Evolutionary conservation across 768 basidiomycete genomes (phyloP), one percentile per base, ranked within the genome.

Genomic region (Boletus subparvulus): DNA sequence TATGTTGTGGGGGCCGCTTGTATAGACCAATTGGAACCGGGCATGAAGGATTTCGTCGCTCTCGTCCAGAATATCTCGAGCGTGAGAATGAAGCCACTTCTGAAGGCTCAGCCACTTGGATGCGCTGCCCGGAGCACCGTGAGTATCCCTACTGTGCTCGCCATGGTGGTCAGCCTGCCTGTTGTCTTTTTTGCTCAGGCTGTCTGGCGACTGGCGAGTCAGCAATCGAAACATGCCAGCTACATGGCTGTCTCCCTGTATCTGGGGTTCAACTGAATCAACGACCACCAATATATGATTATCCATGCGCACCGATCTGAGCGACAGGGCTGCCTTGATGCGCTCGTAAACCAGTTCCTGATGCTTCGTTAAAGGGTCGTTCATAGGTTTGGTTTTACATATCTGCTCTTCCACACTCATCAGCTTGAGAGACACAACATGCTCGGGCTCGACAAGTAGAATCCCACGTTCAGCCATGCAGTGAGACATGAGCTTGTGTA

Each of bases 381-480:
- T 56, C 26, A 49, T 49, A 7, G 53, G n/a, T n/a, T n/a, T n/a
- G n/a, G 9, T 13, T 40, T 28, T 10, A 24, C 21, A 32, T 13
- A 72, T 50, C 19, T 65, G 60, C 37, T 52, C 56, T 35, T 82
- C 74, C 11, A 81, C 58, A 0, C 69, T 67, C 74, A 76, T 75
- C 32, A 83, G 66, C 53, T 74, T 70, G 55, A 77, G 77, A 0
- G 81, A 82, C 3, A 81, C 70, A 3, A 80, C 73, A 40, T 83
- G 80, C 45, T 83, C 80, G 0, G 81, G 82, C 47, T 83, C 80
- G 11, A 68, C 61, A 3, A 83, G 64, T 3, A 81, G 61, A 11
- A 83, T 59, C 0, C 81, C 81, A 21, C 68, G 60, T 35, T 63
- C 63, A 0, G 49, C 51, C 51, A 64, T 66, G 55, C 82, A 83